These are phyloP conservation scores for Inga laurina DNA, from an alignment of 306 rosid genomes.

Conservation along the genomic window DNA sequence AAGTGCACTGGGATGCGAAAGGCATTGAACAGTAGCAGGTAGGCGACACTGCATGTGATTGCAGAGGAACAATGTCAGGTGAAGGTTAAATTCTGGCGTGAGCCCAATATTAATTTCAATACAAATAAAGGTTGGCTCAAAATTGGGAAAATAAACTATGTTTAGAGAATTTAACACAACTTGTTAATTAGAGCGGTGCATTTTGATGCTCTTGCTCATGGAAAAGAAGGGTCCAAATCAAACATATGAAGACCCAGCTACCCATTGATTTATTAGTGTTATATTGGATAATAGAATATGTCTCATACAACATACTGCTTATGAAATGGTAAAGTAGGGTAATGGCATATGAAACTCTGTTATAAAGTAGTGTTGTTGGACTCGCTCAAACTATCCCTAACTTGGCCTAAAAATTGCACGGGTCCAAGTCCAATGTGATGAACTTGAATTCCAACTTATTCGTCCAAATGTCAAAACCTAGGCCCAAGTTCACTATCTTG, in stretches of 20 bases:
- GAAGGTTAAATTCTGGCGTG: not conserved
- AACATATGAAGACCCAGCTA: not conserved
- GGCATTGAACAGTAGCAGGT: constrained; percentile 79
- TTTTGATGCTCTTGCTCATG: not conserved
- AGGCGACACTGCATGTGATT: constrained; percentile 76
- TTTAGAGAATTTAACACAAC: not conserved
- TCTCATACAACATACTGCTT: not conserved
- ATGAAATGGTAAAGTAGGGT: not conserved
- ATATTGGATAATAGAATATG: not conserved
- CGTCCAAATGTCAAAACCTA: not conserved
- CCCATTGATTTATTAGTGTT: not conserved
- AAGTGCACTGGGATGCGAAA: constrained; percentile 90
- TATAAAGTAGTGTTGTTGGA: not conserved
- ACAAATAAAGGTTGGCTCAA: not conserved
- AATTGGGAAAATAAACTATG: not conserved
- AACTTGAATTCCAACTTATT: not conserved
- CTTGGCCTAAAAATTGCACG: not conserved
- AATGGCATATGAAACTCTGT: not conserved
- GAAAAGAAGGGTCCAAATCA: not conserved
- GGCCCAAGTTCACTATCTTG: not conserved
- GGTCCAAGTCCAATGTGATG: not conserved
- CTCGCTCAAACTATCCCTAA: not conserved
- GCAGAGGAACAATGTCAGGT: not conserved
- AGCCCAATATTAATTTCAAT: not conserved
- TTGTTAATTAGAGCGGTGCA: not conserved